Base-by-base conservation (phyloP, 2,329 filamentous ascomycete species). In the Calonectria pseudoturangicola region DNA sequence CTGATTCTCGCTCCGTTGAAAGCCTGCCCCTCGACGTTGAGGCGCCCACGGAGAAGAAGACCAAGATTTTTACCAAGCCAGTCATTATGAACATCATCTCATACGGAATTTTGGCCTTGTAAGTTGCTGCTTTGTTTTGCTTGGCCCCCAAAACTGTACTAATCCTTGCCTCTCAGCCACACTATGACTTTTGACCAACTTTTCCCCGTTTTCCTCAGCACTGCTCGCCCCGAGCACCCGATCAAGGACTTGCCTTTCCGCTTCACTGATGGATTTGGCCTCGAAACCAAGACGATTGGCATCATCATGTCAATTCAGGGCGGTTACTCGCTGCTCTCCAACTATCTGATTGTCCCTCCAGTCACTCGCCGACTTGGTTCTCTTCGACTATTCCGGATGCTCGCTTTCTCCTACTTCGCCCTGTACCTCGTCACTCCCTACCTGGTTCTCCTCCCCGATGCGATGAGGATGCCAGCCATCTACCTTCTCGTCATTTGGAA, bases 111-210 rank as follows among this genome's bases (percentile, higher is more conserved):
- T 88, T 98, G 72, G 96, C 96, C 75, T 98, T 98, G 95, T 98
- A 89, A 91, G 95, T 93, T 27, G 27, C 6, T 10, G 12, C 9
- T 7, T 8, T 30, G 10, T 7, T n/a, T 33, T 16, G 18, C 12
- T 18, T 28, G 2, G 15, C 43, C 25, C 36, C 36, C 13, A 3
- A 15, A 6, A 7, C 4, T 36, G 60, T 27, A 18, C 78, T 81
- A 74, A 82, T 21, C 51, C 12, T 27, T 45, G 16, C 39, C 33
- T 39, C 74, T 48, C 80, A 98, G 96, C 86, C 96, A 98, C 86
- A 98, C 96, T 15, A 98, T 99, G 85, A 97, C 96, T 0, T 97
- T 98, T 79, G 97, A 99, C 84, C 94, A 98, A 81, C 90, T 98
- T 62, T 92, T 98, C 78, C 96, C 97, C 0, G 94, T 98, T 2